Percentiles rank a stretch among this genome's conserved stretches.
These are phyloP conservation scores for Boletus subparvulus DNA, from an alignment of 768 basidiomycete species.

Conservation along the genomic window DNA sequence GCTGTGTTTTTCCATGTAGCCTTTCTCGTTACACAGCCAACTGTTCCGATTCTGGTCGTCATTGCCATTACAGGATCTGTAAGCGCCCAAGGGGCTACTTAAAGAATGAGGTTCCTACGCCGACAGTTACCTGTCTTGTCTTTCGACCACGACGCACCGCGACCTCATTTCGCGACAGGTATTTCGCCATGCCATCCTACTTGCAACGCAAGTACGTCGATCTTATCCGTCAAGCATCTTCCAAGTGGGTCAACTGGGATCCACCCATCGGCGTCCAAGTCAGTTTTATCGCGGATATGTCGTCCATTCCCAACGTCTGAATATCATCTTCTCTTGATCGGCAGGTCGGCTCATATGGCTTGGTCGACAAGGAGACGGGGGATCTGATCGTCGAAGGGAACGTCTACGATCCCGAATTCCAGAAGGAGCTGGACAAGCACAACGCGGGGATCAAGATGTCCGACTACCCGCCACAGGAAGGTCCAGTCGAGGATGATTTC, in stretches of 20 bases:
- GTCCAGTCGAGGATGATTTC: too few relatives aligned
- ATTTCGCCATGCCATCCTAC: constrained; percentile 5
- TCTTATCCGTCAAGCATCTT: constrained; percentile 29
- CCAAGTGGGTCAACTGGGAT: constrained; percentile 41
- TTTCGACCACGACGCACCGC: not conserved
- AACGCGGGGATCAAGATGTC: constrained; percentile 12
- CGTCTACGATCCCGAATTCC: constrained; percentile 31
- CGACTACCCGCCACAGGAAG: constrained; percentile 14
- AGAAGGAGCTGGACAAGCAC: constrained; percentile 16
- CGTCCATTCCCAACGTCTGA: not conserved
- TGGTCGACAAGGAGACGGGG: constrained; percentile 31
- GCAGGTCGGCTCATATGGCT: constrained; percentile 39
- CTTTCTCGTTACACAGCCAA: not conserved
- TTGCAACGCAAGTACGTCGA: constrained; percentile 36
- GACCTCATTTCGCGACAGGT: too few relatives aligned
- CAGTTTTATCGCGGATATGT: not conserved
- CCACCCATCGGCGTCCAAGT: constrained; percentile 29
- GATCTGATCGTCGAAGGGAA: constrained; percentile 35
- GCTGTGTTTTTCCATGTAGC: too few relatives aligned
- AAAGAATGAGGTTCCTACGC: not conserved
- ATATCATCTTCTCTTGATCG: not conserved
- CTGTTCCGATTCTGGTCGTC: not conserved
- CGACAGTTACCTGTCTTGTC: too few relatives aligned
- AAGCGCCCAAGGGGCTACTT: not conserved
- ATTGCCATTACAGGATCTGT: too few relatives aligned